Evolutionary conservation across 441 rosid genomes (phyloP).

Genomic region (Adansonia grandidieri): DNA sequence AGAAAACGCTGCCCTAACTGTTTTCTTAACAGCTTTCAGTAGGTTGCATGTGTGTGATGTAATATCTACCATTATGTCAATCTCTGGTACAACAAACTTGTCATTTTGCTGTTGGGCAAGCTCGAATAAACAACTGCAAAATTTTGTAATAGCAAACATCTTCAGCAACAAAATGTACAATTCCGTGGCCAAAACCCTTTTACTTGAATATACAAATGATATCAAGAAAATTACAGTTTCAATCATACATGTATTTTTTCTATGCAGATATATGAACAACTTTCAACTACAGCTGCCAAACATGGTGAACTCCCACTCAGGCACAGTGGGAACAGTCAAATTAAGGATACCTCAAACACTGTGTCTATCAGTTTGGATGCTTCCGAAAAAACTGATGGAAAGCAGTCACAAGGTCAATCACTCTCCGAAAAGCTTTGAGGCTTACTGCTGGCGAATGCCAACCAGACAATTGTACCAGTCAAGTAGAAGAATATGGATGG

Average conservation of each 20-base stretch:
- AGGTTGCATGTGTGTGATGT: background rate
- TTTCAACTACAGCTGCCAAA: background rate
- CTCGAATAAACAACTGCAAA: constrained; percentile 6
- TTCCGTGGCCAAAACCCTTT: constrained; percentile 22
- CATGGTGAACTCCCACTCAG: constrained; percentile 28
- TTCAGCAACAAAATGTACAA: background rate
- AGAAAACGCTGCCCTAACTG: background rate
- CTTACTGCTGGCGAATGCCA: constrained; percentile 29
- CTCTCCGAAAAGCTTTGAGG: constrained; percentile 68
- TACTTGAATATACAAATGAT: constrained; percentile 21
- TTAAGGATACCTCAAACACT: constrained; percentile 12
- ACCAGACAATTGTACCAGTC: constrained; percentile 58
- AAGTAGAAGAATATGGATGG: constrained; percentile 93
- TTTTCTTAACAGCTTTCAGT: background rate
- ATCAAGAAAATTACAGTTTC: constrained; percentile 5
- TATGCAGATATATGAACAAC: constrained; percentile 16
- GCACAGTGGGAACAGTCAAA: constrained; percentile 23
- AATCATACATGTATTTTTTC: constrained; percentile 20
- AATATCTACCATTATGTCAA: background rate
- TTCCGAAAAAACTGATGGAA: constrained; percentile 9
- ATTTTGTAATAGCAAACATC: background rate
- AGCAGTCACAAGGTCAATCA: constrained; percentile 36
- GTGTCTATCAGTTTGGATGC: constrained; percentile 23
- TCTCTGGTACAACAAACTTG: background rate
- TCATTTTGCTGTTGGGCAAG: background rate